Conservation (phyloP, 2,329 filamentous ascomycete species). For the Colletotrichum orbiculare region DNA sequence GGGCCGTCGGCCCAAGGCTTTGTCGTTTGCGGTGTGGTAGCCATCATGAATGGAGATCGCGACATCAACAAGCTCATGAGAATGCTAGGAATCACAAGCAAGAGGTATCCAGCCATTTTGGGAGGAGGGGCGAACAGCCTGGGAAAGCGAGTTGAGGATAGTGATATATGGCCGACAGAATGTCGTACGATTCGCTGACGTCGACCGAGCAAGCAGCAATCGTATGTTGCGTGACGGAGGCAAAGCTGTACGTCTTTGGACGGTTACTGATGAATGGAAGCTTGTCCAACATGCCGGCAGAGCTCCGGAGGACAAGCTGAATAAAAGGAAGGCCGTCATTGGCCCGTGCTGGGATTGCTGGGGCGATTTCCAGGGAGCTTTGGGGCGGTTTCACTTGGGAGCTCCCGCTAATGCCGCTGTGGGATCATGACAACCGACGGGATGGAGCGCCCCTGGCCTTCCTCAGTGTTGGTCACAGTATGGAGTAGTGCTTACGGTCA, state of each 20-base stretch:
- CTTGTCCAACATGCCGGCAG: neutral
- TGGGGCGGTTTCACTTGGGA: conserved; percentile 31
- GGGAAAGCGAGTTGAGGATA: neutral
- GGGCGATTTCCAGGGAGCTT: conserved; percentile 31
- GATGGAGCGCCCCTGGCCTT: neutral
- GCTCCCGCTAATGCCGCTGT: conserved; percentile 34
- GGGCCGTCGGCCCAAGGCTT: conserved; percentile 65
- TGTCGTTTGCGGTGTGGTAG: conserved; percentile 46
- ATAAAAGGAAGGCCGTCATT: conserved; percentile 32
- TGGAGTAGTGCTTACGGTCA: too few species aligned
- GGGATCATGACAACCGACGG: conserved; percentile 31
- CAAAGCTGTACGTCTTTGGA: conserved; percentile 11
- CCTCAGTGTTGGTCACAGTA: too few species aligned
- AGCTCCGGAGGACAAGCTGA: conserved; percentile 16
- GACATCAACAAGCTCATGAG: conserved; percentile 46
- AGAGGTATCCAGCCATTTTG: conserved; percentile 38
- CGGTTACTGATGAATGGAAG: neutral
- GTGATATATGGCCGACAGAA: conserved; percentile 22
- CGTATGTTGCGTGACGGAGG: conserved; percentile 17
- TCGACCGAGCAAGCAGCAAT: neutral
- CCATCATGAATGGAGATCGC: conserved; percentile 50
- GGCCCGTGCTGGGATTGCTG: conserved; percentile 18
- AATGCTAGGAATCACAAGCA: conserved; percentile 45
- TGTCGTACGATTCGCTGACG: conserved; percentile 30
- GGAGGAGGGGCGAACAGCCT: conserved; percentile 14